Conservation (phyloP, 2,329 filamentous ascomycete species). For the Calycina marina region DNA sequence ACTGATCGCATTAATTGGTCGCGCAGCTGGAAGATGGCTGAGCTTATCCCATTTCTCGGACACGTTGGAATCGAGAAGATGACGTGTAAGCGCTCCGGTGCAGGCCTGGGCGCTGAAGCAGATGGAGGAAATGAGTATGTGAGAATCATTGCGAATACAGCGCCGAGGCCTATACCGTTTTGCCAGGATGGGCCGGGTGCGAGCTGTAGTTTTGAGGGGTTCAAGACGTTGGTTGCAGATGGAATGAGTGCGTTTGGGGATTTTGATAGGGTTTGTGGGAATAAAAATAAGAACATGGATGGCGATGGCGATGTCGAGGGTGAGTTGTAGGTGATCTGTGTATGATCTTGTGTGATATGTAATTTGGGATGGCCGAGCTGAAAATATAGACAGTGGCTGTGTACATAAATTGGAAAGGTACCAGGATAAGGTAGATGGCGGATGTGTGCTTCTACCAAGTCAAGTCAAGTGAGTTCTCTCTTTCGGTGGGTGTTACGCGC, state of each 20-base stretch:
- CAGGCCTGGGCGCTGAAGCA: constrained; percentile 31
- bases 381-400: too few species aligned
- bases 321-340: background rate
- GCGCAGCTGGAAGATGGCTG: constrained; percentile 47
- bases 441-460: too few species aligned
- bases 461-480: too few species aligned
- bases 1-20: constrained; percentile 45
- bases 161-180: constrained; percentile 31
- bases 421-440: too few species aligned
- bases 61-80: constrained; percentile 54
- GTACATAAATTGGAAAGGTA: too few species aligned
- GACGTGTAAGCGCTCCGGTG: constrained; percentile 39
- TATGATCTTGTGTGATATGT: too few species aligned
- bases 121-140: constrained; percentile 34
- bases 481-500: too few species aligned
- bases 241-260: constrained; percentile 24
- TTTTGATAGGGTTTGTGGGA: constrained; percentile 19
- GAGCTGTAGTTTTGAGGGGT: constrained; percentile 31
- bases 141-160: constrained; percentile 35
- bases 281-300: constrained; percentile 9
- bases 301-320: background rate
- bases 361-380: too few species aligned
- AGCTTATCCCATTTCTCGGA: constrained; percentile 48
- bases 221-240: constrained; percentile 28
- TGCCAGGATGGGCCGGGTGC: constrained; percentile 36